Evolutionary conservation across 805 yeast species (phyloP).

Genomic region (Lipomyces sp.): DNA sequence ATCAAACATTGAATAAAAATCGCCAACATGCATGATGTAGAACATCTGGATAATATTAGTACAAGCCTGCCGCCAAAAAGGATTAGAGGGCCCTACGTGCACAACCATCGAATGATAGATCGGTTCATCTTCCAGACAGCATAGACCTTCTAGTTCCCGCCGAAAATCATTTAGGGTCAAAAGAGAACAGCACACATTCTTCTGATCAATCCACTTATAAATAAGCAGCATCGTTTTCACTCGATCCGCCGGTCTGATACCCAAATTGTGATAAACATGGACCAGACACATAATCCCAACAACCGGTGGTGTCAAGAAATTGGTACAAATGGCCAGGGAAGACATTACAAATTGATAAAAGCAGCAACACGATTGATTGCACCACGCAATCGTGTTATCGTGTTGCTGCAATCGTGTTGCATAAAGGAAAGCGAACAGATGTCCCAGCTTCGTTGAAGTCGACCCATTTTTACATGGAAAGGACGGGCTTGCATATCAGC

Average conservation of each 20-base stretch:
- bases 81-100: background rate
- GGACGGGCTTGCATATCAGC: no score
- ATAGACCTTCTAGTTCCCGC: background rate
- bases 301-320: constrained; percentile 19
- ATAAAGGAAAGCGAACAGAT: no score
- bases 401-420: no score
- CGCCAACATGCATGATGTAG: constrained; percentile 5
- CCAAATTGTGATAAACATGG: constrained; percentile 4
- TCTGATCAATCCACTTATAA: constrained; percentile 13
- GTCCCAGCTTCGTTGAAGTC: no score
- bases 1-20: constrained; percentile 9
- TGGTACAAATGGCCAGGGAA: no score
- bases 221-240: background rate
- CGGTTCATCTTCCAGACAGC: background rate
- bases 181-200: constrained; percentile 3
- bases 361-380: no score
- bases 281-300: constrained; percentile 11
- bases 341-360: no score
- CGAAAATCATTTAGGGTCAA: constrained; percentile 6
- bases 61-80: background rate
- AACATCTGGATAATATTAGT: constrained; percentile 4
- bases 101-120: constrained; percentile 1
- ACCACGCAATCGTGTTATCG: no score
- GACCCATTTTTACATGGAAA: no score
- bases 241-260: background rate